These are phyloP conservation scores for Asterella californica DNA, from an alignment of 225 moss, liverwort and hornwort genomes.

Conservation along the genomic window DNA sequence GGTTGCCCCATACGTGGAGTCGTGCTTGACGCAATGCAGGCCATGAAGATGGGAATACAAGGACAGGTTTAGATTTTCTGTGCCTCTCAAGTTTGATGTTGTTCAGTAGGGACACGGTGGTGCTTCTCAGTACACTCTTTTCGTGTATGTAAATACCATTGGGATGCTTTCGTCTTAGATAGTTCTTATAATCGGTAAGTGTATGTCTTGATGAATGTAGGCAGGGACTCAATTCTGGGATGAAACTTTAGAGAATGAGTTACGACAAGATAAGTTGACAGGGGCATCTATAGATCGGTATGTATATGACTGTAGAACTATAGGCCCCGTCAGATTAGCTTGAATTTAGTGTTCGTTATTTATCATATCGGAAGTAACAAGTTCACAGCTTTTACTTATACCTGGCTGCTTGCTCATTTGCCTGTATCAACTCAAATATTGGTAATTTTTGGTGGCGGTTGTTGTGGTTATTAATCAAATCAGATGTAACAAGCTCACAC, in stretches of 20 bases:
- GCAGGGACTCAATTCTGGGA: conserved; percentile 99
- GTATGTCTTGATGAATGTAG: conserved; percentile 38
- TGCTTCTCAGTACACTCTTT: background rate
- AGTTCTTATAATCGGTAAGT: background rate
- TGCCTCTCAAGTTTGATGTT: background rate
- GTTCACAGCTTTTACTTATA: background rate
- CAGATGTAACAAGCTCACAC: no score
- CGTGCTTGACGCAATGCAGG: conserved; percentile 69
- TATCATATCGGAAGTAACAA: background rate
- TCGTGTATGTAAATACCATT: background rate
- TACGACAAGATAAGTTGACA: conserved; percentile 58
- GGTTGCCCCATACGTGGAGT: conserved; percentile 94
- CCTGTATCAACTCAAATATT: no score
- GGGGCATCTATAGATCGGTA: conserved; percentile 80
- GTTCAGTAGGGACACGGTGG: background rate
- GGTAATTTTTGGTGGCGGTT: background rate
- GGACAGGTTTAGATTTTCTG: conserved; percentile 54
- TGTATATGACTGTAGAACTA: background rate
- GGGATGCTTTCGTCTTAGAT: background rate
- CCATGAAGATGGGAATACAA: conserved; percentile 63
- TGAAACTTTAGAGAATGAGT: conserved; percentile 68
- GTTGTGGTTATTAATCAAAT: background rate
- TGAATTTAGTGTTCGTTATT: background rate
- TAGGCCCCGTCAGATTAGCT: background rate
- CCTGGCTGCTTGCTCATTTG: background rate